Percentiles rank a stretch among this genome's conserved stretches.
These are phyloP conservation scores for Silybum marianum DNA, from an alignment of 129 eudicot genomes.

Conservation along the genomic window DNA sequence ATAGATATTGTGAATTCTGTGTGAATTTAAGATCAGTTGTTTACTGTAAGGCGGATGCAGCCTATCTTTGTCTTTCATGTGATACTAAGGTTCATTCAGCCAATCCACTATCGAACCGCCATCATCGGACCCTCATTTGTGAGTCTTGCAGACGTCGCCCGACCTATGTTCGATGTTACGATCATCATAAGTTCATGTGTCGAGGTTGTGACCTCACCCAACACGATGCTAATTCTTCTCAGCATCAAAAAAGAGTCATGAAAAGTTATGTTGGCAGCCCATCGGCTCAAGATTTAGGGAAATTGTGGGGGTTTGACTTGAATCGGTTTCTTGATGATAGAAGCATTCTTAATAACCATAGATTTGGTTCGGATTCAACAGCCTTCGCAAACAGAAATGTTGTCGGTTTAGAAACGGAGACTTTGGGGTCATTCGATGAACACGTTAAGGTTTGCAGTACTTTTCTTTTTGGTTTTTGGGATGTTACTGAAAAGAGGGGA, in stretches of 20 bases:
- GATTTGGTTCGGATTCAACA: slow-evolving; percentile 22
- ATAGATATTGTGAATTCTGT: slow-evolving; percentile 80
- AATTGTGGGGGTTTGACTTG: slow-evolving; percentile 63
- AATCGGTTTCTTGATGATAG: slow-evolving; percentile 28
- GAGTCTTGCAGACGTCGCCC: slow-evolving; percentile 61
- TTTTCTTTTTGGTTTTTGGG: not conserved
- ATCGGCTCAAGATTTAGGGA: slow-evolving; percentile 68
- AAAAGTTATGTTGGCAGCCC: slow-evolving; percentile 73
- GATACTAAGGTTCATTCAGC: slow-evolving; percentile 88
- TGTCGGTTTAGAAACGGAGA: slow-evolving; percentile 3
- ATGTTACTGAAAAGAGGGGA: not conserved
- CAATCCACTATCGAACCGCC: slow-evolving; percentile 74
- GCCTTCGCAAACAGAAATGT: slow-evolving; percentile 7
- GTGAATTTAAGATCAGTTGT: slow-evolving; percentile 59
- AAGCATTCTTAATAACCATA: slow-evolving; percentile 12
- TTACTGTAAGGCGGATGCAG: slow-evolving; percentile 81
- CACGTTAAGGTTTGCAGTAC: slow-evolving; percentile 35
- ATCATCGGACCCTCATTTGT: slow-evolving; percentile 71
- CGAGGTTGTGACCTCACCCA: slow-evolving; percentile 57
- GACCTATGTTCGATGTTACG: slow-evolving; percentile 48
- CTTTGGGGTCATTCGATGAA: slow-evolving; percentile 18
- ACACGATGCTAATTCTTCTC: slow-evolving; percentile 43
- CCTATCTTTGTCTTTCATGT: slow-evolving; percentile 81
- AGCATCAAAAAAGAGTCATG: slow-evolving; percentile 53
- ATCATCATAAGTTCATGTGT: slow-evolving; percentile 76